phyloP scores from a whole-genome alignment of 495 filamentous ascomycete species.

The Penicillium antarcticum region DNA sequence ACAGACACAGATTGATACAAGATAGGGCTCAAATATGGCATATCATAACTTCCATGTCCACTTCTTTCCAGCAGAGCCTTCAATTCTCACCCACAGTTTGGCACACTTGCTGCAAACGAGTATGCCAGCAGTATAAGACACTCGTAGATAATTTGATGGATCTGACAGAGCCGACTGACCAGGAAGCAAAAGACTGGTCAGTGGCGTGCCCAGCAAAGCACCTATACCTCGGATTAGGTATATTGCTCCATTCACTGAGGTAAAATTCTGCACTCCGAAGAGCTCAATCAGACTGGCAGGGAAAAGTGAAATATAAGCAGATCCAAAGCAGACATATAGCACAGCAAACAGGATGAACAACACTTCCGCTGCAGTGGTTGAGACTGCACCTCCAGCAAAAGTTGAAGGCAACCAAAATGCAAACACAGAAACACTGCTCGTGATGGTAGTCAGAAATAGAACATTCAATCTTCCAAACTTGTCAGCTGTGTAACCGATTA shows the following conservation, averaged over 20 bases:
- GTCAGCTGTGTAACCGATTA: conserved; percentile 47
- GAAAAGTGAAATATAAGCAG: conserved; percentile 40
- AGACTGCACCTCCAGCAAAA: conserved; percentile 19
- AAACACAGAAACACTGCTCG: conserved; percentile 43
- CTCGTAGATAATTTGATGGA: conserved; percentile 26
- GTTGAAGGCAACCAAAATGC: conserved; percentile 47
- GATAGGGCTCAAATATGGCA: too few relatives aligned
- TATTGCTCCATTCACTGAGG: conserved; percentile 56
- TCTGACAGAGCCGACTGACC: conserved; percentile 17
- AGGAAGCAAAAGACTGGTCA: conserved; percentile 36
- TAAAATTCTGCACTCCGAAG: conserved; percentile 56
- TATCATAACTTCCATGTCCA: conserved; percentile 24
- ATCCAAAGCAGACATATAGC: conserved; percentile 48
- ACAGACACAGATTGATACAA: too few relatives aligned
- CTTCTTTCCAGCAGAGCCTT: conserved; percentile 17
- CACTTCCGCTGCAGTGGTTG: conserved; percentile 18
- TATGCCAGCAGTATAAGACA: conserved; percentile 27
- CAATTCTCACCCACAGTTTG: conserved; percentile 35
- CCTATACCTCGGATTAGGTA: conserved; percentile 54
- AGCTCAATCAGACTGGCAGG: conserved; percentile 51
- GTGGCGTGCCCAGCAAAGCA: conserved; percentile 51
- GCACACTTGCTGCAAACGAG: conserved; percentile 33
- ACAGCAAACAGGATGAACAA: conserved; percentile 53
- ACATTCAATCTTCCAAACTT: conserved; percentile 52
- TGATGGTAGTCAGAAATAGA: conserved; percentile 44